Base-by-base conservation (phyloP, 768 basidiomycete species). In the Mycena indigotica region DNA sequence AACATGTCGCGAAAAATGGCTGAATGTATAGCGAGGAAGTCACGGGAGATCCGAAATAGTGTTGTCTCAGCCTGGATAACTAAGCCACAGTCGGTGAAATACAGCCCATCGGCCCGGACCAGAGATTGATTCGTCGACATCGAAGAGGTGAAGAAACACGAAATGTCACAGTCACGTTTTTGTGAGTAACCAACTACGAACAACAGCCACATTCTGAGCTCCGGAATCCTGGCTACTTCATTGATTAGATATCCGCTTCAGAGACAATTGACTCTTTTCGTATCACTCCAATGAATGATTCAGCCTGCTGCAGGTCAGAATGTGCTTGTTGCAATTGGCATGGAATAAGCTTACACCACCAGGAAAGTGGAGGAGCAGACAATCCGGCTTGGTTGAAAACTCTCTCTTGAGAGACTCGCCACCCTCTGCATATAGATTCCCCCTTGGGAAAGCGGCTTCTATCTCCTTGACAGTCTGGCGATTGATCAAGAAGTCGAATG, bases 381-480 rank as follows among this genome's bases (percentile, higher is more conserved):
- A 55, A 24, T 55, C 48, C 26, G 48, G 45, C 46, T 55, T 55
- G 41, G 45, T 29, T 13, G n/a, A 23, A 28, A 55, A 55, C 26
- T 55, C 53, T 23, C 28, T 28, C 15, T 29, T 45, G 29, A 55
- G n/a, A 25, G 28, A 28, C 25, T 26, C 41, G 4, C 15, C 6
- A 4, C 25, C 53, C 28, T 23, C 53, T 12, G 28, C 44, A n/a
- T 15, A 21, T 6, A 55, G 28, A 19, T 46, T 44, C 17, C 55
- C 60, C n/a, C 60, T 44, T 38, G 63, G 60, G 41, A 53, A 64
- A 17, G 51, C 52, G 30, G 54, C 44, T 44, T 64, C 56, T 16
- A 64, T 61, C 35, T 64, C 63, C 41, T 52, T 41, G 15, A 61
- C 53, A 19, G 63, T 58, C 35, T 58, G 28, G 23, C 41, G 32